phyloP scores from a whole-genome alignment of 768 basidiomycete genomes.

The Mycena capillaripes region DNA sequence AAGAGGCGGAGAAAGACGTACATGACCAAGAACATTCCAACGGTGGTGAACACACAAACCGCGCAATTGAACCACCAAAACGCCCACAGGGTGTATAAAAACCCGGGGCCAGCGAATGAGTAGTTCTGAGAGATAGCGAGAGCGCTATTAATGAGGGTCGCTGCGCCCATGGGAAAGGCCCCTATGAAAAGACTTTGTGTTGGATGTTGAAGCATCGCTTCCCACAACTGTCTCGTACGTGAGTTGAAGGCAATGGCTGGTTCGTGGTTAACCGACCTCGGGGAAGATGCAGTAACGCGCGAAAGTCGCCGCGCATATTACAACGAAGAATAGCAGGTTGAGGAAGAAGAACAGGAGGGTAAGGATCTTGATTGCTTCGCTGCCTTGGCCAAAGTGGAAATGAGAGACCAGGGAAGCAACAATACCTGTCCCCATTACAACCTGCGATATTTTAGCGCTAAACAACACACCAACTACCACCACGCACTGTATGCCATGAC shows the following conservation, averaged over 20 bases:
- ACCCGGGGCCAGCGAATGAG: slow-evolving; percentile 61
- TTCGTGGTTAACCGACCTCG: slow-evolving; percentile 19
- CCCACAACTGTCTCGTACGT: slow-evolving; percentile 49
- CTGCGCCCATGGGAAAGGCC: slow-evolving; percentile 63
- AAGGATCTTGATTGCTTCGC: slow-evolving; percentile 50
- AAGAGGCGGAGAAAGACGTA: neutral
- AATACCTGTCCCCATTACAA: slow-evolving; percentile 70
- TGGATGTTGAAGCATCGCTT: slow-evolving; percentile 62
- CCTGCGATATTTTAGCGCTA: slow-evolving; percentile 6
- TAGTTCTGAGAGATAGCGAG: slow-evolving; percentile 55
- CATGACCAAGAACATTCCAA: slow-evolving; percentile 41
- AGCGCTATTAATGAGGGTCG: slow-evolving; percentile 64
- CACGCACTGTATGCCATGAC: slow-evolving; percentile 63
- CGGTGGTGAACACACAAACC: slow-evolving; percentile 57
- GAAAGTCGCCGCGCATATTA: slow-evolving; percentile 54
- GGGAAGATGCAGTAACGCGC: slow-evolving; percentile 60
- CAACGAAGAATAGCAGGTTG: slow-evolving; percentile 59
- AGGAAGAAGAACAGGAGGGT: slow-evolving; percentile 62
- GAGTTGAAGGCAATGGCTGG: neutral
- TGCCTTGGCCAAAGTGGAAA: slow-evolving; percentile 62
- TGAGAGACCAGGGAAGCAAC: slow-evolving; percentile 60
- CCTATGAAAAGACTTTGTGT: slow-evolving; percentile 63
- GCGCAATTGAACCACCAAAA: slow-evolving; percentile 76
- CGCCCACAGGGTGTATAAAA: slow-evolving; percentile 67
- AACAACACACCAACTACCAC: too few relatives aligned